These are phyloP conservation scores for Paramecium tetraurelia DNA, from an alignment of 73 alveolate species.

Conservation along the genomic window DNA sequence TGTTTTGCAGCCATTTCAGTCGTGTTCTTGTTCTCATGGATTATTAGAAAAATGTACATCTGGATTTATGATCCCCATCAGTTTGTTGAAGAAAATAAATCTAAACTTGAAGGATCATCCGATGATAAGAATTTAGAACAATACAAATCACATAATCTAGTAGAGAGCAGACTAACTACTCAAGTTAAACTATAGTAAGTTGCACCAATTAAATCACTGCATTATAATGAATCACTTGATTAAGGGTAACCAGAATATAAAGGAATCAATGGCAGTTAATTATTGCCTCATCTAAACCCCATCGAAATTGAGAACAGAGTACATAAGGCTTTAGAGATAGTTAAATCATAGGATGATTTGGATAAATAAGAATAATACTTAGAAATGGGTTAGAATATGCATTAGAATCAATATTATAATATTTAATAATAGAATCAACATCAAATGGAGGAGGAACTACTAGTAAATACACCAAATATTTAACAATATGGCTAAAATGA, in stretches of 20 bases:
- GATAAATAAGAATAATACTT: neutral
- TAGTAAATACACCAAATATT: too few species aligned
- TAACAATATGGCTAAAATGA: too few species aligned
- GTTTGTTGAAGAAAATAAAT: neutral
- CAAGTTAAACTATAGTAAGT: neutral
- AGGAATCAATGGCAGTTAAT: neutral
- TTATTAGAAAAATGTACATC: neutral
- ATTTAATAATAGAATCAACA: neutral
- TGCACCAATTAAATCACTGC: neutral
- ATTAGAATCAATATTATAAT: neutral
- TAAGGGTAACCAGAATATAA: neutral
- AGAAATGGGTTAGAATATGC: neutral
- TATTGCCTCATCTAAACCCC: neutral
- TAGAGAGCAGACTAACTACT: conserved; percentile 16
- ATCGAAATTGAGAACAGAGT: neutral
- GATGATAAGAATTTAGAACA: neutral
- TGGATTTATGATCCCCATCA: neutral
- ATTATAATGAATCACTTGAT: neutral
- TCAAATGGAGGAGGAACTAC: too few species aligned
- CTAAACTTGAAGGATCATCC: neutral
- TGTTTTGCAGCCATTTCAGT: neutral
- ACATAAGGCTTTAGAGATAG: neutral
- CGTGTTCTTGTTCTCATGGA: neutral
- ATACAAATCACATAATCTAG: neutral
- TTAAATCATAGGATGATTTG: neutral